phyloP scores from a whole-genome alignment of 495 filamentous ascomycete genomes.

The Daldinia caldariorum region DNA sequence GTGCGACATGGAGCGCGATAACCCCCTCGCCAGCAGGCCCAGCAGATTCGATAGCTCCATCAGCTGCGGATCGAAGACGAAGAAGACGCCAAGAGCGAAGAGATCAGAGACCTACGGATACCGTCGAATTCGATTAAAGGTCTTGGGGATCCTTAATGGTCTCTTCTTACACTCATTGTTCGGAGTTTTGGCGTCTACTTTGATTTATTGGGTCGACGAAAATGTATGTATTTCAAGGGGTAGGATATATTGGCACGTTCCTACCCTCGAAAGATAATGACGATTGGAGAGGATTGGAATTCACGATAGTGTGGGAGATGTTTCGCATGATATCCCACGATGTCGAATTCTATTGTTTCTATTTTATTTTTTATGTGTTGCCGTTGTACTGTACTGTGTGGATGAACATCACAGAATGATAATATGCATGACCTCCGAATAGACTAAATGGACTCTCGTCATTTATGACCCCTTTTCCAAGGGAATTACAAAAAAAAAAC shows the following conservation, averaged over 20 bases:
- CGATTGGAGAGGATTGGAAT: slow-evolving; percentile 18
- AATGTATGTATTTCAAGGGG: slow-evolving; percentile 29
- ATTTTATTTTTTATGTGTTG: slow-evolving; percentile 6
- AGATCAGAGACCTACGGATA: slow-evolving; percentile 47
- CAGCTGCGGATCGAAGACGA: slow-evolving; percentile 55
- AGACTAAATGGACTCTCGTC: slow-evolving; percentile 7
- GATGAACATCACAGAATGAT: slow-evolving; percentile 36
- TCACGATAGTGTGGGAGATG: slow-evolving; percentile 23
- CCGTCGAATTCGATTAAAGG: slow-evolving; percentile 56
- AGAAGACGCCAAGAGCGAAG: slow-evolving; percentile 60
- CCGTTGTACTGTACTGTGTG: slow-evolving; percentile 32
- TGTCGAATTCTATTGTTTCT: slow-evolving; percentile 34
- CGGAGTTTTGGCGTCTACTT: slow-evolving; percentile 48
- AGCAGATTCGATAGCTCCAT: slow-evolving; percentile 40
- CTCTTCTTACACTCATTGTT: slow-evolving; percentile 30
- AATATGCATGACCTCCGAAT: slow-evolving; percentile 17
- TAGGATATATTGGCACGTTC: slow-evolving; percentile 25
- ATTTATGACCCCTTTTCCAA: background rate
- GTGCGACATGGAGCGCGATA: slow-evolving; percentile 53
- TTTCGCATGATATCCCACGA: slow-evolving; percentile 39
- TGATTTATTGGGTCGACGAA: slow-evolving; percentile 30
- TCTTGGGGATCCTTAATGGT: slow-evolving; percentile 8
- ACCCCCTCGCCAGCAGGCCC: slow-evolving; percentile 47
- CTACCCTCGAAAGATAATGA: slow-evolving; percentile 25
- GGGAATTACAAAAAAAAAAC: too few species aligned